Evolutionary conservation across 1,284 basidiomycete species (phyloP).

Genomic region (Melampsora larici-populina): DNA sequence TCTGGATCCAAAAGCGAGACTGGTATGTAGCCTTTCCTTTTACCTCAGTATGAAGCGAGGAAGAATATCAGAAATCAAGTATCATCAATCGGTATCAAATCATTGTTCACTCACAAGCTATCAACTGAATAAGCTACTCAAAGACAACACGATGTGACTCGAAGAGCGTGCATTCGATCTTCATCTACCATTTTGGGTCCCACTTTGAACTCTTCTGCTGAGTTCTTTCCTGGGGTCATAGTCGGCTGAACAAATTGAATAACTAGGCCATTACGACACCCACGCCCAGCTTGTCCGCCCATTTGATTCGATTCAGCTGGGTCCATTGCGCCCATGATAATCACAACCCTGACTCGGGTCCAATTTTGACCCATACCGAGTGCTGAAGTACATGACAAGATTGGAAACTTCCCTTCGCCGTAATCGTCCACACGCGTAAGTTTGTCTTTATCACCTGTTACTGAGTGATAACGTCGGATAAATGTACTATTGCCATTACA

Average conservation of each 20-base stretch:
- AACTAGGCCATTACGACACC: not conserved
- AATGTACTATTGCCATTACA: not conserved
- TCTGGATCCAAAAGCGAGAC: no score
- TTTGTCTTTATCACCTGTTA: not conserved
- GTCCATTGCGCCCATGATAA: no score
- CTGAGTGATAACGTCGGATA: not conserved
- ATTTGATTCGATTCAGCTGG: slow-evolving; percentile 1
- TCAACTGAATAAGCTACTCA: no score
- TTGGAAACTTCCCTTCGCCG: no score
- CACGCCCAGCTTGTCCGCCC: not conserved
- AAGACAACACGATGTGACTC: slow-evolving; percentile 5
- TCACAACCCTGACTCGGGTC: slow-evolving; percentile 7
- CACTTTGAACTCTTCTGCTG: no score
- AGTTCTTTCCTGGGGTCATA: no score
- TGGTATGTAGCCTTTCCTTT: no score
- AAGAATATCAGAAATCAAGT: no score
- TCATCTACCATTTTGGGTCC: not conserved
- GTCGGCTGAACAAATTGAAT: not conserved
- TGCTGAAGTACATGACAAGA: slow-evolving; percentile 18
- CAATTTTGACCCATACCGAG: slow-evolving; percentile 26
- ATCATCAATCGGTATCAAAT: no score
- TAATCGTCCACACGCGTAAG: no score
- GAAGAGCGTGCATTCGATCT: slow-evolving; percentile 17
- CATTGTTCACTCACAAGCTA: no score
- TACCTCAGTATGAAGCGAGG: no score